These are phyloP conservation scores for Phlebiopsis flavidoalba DNA, from an alignment of 768 basidiomycete species.

Conservation along the genomic window DNA sequence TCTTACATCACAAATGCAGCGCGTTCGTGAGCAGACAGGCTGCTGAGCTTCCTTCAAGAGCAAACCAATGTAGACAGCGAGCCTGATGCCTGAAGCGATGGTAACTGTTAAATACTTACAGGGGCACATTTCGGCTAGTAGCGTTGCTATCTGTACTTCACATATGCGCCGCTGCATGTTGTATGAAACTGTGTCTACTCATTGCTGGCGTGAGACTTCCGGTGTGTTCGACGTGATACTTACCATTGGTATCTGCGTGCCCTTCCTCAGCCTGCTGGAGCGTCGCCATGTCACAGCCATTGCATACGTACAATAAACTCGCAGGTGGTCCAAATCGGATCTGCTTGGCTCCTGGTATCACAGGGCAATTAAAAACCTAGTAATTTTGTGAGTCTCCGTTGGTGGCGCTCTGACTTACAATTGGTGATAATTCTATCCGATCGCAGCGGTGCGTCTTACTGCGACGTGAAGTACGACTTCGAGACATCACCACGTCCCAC, in stretches of 20 bases:
- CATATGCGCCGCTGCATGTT: no score
- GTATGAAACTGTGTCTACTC: no score
- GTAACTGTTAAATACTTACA: no score
- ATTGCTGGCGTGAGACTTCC: no score
- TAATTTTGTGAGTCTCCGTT: not conserved
- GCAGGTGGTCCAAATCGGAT: not conserved
- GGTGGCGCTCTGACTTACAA: not conserved
- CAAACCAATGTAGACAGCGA: not conserved
- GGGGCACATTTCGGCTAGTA: no score
- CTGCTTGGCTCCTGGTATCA: not conserved
- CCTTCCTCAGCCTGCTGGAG: not conserved
- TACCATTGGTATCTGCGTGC: no score
- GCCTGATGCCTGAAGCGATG: no score
- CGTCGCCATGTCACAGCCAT: not conserved
- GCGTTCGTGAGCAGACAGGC: conserved; percentile 39
- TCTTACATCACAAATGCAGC: conserved; percentile 48
- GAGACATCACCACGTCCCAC: conserved; percentile 26
- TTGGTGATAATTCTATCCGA: not conserved
- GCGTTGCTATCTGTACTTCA: no score
- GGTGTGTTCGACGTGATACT: no score
- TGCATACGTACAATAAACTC: not conserved
- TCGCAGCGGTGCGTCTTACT: not conserved
- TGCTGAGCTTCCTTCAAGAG: not conserved
- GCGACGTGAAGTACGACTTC: not conserved
- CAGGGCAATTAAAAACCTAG: not conserved